Conservation (phyloP, 1,284 basidiomycete genomes). For the Phaffia rhodozyma region DNA sequence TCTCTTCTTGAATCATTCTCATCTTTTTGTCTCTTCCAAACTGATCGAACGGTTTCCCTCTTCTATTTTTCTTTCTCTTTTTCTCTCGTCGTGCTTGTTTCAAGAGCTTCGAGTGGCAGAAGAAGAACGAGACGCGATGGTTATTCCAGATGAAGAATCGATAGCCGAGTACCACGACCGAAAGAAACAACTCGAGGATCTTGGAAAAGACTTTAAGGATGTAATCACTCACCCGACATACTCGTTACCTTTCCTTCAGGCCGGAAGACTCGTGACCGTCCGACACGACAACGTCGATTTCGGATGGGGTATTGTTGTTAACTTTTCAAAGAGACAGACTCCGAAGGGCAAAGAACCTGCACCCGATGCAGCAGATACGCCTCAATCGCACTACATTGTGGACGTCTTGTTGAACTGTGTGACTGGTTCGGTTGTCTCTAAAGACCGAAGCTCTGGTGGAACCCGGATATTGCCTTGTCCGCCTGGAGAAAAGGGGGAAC, state of each 20-base stretch:
- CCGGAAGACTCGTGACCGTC: slow-evolving; percentile 80
- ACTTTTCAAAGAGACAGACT: slow-evolving; percentile 72
- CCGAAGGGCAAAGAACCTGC: slow-evolving; percentile 39
- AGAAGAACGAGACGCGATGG: slow-evolving; percentile 50
- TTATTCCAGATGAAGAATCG: slow-evolving; percentile 68
- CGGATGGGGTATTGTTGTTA: slow-evolving; percentile 90
- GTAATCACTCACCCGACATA: slow-evolving; percentile 94
- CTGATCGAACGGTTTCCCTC: background rate
- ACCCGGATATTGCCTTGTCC: slow-evolving; percentile 55
- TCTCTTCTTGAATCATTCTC: no score
- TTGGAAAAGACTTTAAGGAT: slow-evolving; percentile 70
- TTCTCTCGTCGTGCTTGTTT: background rate
- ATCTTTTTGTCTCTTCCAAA: background rate
- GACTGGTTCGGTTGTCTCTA: slow-evolving; percentile 49
- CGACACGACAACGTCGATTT: slow-evolving; percentile 80
- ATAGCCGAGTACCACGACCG: slow-evolving; percentile 86
- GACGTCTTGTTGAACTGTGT: slow-evolving; percentile 85
- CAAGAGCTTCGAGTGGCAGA: slow-evolving; percentile 68
- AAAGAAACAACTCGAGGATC: slow-evolving; percentile 79
- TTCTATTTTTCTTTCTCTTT: background rate
- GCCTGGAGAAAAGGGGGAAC: slow-evolving; percentile 57
- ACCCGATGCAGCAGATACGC: slow-evolving; percentile 52
- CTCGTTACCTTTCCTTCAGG: slow-evolving; percentile 81
- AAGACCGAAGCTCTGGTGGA: slow-evolving; percentile 53
- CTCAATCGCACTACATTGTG: slow-evolving; percentile 84